Percentiles rank a stretch among this genome's conserved stretches.
These are phyloP conservation scores for Capsicum chinense DNA, from an alignment of 257 asterid species.

Conservation along the genomic window DNA sequence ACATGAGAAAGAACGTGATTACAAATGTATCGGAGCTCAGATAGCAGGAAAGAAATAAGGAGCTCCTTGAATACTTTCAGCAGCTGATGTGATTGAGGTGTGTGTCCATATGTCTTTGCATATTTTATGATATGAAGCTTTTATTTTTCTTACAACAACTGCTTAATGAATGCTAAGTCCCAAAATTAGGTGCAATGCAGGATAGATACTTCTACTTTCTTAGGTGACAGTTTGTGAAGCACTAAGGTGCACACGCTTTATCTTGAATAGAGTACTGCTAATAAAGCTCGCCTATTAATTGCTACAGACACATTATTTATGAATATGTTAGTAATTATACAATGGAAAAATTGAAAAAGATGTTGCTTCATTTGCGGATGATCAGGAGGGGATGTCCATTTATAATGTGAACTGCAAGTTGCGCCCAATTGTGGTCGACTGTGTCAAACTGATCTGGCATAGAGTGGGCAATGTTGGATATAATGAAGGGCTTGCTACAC, in stretches of 20 bases:
- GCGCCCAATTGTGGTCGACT: background rate
- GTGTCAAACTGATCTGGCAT: conserved; percentile 5
- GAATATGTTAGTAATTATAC: background rate
- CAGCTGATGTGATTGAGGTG: background rate
- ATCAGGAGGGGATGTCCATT: background rate
- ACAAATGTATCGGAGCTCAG: conserved; percentile 2
- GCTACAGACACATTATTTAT: background rate
- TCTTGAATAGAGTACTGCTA: background rate
- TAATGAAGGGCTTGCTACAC: background rate
- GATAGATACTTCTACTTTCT: background rate
- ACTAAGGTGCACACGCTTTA: background rate
- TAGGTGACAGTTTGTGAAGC: conserved; percentile 15
- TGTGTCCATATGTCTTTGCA: background rate
- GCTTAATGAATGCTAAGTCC: background rate
- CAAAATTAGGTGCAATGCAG: background rate
- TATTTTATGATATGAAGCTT: background rate
- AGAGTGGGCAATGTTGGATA: background rate
- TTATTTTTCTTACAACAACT: conserved; percentile 3
- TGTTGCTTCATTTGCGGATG: conserved; percentile 3
- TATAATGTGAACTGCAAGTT: conserved; percentile 11
- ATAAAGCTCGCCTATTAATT: background rate
- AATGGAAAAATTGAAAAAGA: background rate
- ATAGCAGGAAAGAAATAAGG: background rate
- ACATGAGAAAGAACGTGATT: background rate
- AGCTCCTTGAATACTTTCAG: background rate